Evolutionary conservation across 805 yeast species (phyloP).

Genomic region (Candida xyloterini): DNA sequence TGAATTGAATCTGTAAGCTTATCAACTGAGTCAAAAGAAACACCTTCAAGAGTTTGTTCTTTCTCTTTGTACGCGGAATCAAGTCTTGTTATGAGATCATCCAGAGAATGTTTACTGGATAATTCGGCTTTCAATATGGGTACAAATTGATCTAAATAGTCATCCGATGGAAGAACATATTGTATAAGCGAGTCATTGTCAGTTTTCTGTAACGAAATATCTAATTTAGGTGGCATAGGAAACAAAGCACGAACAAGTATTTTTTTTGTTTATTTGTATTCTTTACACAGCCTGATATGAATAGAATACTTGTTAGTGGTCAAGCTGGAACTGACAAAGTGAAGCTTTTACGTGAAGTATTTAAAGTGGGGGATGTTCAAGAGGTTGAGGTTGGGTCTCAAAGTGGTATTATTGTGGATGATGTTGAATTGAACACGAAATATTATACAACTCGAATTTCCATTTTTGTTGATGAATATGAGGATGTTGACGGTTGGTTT

Average conservation of each 20-base stretch:
- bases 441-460: constrained; percentile 30
- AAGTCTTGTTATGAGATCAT: constrained; percentile 53
- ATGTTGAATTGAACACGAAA: constrained; percentile 21
- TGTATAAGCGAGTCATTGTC: constrained; percentile 26
- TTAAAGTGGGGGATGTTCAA: constrained; percentile 25
- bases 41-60: constrained; percentile 58
- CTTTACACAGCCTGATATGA: constrained; percentile 19
- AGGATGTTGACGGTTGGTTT: constrained; percentile 39
- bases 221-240: constrained; percentile 2
- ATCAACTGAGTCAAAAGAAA: constrained; percentile 60
- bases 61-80: constrained; percentile 56
- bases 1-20: constrained; percentile 57
- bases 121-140: constrained; percentile 70
- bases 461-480: constrained; percentile 30
- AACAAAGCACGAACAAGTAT: constrained; percentile 1
- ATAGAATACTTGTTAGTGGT: constrained; percentile 46
- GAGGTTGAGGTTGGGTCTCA: constrained; percentile 19
- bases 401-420: constrained; percentile 27
- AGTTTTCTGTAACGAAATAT: constrained; percentile 1
- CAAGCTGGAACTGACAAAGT: constrained; percentile 42
- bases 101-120: constrained; percentile 45
- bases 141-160: constrained; percentile 74
- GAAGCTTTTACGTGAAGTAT: constrained; percentile 21
- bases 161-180: constrained; percentile 52
- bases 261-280: constrained; percentile 5